Percentiles rank a stretch among this genome's conserved stretches.
Conservation (phyloP, 257 asterid species). For the Solanum bulbocastanum region DNA sequence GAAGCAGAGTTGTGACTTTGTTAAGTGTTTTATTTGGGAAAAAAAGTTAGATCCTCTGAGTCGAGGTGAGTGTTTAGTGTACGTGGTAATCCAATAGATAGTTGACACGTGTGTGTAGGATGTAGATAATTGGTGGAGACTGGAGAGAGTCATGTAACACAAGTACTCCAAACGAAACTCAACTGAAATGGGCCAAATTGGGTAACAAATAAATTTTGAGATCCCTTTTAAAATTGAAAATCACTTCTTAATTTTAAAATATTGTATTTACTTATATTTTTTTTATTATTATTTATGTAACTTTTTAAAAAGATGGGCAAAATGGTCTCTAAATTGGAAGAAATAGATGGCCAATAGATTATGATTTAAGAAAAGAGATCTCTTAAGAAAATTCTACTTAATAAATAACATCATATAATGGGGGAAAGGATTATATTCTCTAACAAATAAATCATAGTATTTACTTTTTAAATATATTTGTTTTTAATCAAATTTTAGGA, state of each 20-base stretch:
- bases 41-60: neutral
- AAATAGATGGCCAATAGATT: neutral
- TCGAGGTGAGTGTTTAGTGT: neutral
- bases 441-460: neutral
- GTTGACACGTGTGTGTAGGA: neutral
- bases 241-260: too few relatives aligned
- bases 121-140: neutral
- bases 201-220: neutral
- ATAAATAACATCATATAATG: neutral
- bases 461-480: too few relatives aligned
- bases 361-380: neutral
- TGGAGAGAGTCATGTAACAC: neutral
- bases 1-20: neutral
- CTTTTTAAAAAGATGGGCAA: neutral
- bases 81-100: neutral
- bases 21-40: neutral
- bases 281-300: too few relatives aligned
- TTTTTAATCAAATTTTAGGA: neutral
- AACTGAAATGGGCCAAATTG: neutral
- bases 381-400: too few relatives aligned
- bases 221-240: neutral
- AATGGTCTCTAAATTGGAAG: neutral
- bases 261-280: too few relatives aligned
- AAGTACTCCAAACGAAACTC: neutral
- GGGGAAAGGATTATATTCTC: neutral